Evolutionary conservation across 257 asterid species (phyloP).

Genomic region (Gentiana straminea): DNA sequence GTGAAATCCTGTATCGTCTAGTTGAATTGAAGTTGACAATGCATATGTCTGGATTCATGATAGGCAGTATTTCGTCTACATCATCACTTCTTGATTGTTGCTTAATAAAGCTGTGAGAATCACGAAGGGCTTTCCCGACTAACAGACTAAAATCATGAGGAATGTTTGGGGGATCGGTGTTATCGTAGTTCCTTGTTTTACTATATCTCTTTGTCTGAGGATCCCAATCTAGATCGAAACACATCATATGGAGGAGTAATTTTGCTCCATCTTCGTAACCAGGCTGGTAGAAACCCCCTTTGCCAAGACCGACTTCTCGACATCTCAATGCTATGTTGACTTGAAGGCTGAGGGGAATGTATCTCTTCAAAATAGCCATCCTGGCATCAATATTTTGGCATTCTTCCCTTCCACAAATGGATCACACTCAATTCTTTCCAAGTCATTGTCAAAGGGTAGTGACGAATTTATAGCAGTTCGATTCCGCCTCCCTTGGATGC

Average conservation of each 20-base stretch:
- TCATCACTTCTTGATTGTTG: conserved; percentile 6
- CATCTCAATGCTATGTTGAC: conserved; percentile 43
- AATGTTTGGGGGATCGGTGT: conserved; percentile 30
- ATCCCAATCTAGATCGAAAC: conserved; percentile 65
- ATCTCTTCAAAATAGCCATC: conserved; percentile 51
- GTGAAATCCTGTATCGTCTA: no score
- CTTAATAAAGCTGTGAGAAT: conserved; percentile 31
- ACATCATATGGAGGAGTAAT: conserved; percentile 57
- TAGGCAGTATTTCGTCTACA: conserved; percentile 35
- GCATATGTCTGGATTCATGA: conserved; percentile 7
- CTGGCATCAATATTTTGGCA: conserved; percentile 42
- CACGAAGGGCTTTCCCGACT: conserved; percentile 23
- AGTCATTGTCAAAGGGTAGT: background rate
- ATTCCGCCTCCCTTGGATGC: conserved; percentile 16
- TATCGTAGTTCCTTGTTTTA: conserved; percentile 30
- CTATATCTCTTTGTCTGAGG: conserved; percentile 44
- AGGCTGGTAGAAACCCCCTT: conserved; percentile 57
- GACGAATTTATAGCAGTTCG: background rate
- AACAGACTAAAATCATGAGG: conserved; percentile 33
- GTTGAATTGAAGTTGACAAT: conserved; percentile 16
- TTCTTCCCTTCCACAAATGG: conserved; percentile 8
- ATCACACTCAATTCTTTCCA: background rate
- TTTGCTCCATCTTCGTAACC: conserved; percentile 54
- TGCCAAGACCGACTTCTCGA: conserved; percentile 40
- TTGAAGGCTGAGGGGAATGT: conserved; percentile 37